Conservation (phyloP, 2,329 filamentous ascomycete species). For the Keithomyces neogunnii region DNA sequence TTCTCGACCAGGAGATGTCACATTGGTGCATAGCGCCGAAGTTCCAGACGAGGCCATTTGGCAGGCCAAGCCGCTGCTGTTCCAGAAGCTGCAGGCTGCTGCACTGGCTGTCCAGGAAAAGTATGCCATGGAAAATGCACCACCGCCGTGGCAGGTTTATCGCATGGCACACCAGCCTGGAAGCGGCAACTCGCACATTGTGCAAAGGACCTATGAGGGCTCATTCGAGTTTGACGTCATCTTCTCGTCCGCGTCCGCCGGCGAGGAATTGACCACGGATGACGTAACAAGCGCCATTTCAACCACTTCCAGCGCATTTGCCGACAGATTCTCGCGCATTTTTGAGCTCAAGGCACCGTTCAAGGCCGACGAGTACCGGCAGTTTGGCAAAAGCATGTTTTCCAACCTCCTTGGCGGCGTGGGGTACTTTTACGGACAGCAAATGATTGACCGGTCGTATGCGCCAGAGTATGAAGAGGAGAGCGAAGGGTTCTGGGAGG, state of each 20-base stretch:
- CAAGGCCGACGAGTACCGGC: constrained; percentile 59
- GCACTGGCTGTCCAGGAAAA: constrained; percentile 41
- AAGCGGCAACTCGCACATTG: constrained; percentile 71
- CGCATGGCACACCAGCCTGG: constrained; percentile 63
- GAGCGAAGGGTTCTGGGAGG: constrained; percentile 92
- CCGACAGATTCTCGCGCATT: constrained; percentile 62
- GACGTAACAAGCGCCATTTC: constrained; percentile 64
- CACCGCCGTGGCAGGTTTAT: constrained; percentile 79
- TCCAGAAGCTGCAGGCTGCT: constrained; percentile 43
- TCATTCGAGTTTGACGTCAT: constrained; percentile 89
- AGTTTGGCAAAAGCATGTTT: constrained; percentile 82
- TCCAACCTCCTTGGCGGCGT: constrained; percentile 92
- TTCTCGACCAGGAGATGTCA: constrained; percentile 65
- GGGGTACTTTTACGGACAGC: constrained; percentile 88
- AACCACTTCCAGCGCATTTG: constrained; percentile 58
- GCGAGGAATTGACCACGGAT: constrained; percentile 44
- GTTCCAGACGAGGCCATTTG: constrained; percentile 64
- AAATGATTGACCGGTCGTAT: constrained; percentile 82
- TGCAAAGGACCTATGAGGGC: constrained; percentile 88
- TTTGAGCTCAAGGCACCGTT: constrained; percentile 67
- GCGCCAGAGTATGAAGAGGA: constrained; percentile 93
- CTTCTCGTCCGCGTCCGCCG: constrained; percentile 70
- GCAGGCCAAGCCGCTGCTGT: constrained; percentile 65
- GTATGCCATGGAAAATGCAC: constrained; percentile 55
- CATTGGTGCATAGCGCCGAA: constrained; percentile 64